Conservation (phyloP, 192 early-diverging fungal species). For the Backusella morwellensis region DNA sequence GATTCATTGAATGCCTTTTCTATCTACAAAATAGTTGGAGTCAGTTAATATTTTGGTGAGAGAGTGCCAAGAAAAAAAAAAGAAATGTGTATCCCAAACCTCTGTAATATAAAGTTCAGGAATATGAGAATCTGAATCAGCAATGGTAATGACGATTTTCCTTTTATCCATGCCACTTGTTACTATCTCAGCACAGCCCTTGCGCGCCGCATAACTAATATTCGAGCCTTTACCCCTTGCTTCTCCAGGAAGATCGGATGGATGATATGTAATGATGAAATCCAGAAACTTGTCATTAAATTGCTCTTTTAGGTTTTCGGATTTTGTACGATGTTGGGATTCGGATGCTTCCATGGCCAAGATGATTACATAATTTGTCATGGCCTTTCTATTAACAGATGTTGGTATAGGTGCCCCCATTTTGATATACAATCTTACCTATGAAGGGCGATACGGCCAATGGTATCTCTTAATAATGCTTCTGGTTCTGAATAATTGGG, state of each 20-base stretch:
- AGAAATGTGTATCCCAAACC: neutral
- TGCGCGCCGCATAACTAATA: conserved; percentile 60
- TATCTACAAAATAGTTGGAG: neutral
- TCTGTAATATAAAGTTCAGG: conserved; percentile 65
- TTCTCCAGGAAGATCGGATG: conserved; percentile 62
- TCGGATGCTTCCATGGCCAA: conserved; percentile 74
- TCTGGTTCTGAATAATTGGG: conserved; percentile 70
- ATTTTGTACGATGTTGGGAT: conserved; percentile 48
- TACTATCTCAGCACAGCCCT: conserved; percentile 26
- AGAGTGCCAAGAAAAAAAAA: neutral
- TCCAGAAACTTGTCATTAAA: conserved; percentile 59
- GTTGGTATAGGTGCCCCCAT: too few relatives aligned
- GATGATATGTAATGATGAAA: conserved; percentile 69
- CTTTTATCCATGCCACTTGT: conserved; percentile 40
- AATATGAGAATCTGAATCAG: conserved; percentile 73
- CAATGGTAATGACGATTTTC: conserved; percentile 60
- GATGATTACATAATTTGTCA: conserved; percentile 47
- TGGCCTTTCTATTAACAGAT: conserved; percentile 32
- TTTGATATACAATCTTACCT: conserved; percentile 18
- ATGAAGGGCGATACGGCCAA: conserved; percentile 60
- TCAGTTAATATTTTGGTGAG: neutral
- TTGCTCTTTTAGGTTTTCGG: conserved; percentile 42
- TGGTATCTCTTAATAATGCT: conserved; percentile 65
- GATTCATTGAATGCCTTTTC: conserved; percentile 32
- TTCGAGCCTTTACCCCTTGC: conserved; percentile 71